These are phyloP conservation scores for Auricularia sp. DNA, from an alignment of 768 basidiomycete species.

Conservation along the genomic window DNA sequence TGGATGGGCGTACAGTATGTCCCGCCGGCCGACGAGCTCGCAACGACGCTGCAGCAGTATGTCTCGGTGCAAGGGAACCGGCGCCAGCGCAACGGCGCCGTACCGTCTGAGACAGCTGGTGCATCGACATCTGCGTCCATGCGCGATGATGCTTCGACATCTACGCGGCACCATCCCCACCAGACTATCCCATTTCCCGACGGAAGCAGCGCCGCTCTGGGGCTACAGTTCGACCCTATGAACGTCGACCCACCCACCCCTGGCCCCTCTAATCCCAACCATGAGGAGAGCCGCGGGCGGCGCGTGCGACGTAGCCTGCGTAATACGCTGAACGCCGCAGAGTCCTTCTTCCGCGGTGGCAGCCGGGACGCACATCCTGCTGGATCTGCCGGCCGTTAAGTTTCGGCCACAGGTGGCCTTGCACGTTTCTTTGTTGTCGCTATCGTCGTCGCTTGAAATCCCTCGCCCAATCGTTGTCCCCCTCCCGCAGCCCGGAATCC, in stretches of 20 bases:
- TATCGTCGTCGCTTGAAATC: too few species aligned
- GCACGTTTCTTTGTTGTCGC: too few species aligned
- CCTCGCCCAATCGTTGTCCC: too few species aligned
- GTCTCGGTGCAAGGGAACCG: neutral
- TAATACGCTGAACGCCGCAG: neutral
- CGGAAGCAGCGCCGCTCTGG: neutral
- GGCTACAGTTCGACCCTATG: neutral
- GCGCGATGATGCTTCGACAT: neutral
- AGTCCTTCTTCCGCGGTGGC: neutral
- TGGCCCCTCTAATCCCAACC: neutral
- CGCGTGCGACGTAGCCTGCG: neutral
- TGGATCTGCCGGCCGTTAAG: too few species aligned
- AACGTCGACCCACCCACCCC: neutral
- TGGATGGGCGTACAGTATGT: neutral
- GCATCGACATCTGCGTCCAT: neutral
- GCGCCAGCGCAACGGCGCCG: neutral
- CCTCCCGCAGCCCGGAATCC: too few species aligned
- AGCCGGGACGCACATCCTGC: too few species aligned
- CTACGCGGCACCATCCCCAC: neutral
- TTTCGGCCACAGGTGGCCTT: too few species aligned
- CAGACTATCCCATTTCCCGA: neutral
- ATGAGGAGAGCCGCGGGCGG: neutral
- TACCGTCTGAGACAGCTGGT: neutral
- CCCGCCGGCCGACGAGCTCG: neutral
- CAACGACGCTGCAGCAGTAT: neutral